Conservation (phyloP, 495 filamentous ascomycete genomes). For the Pyrenula aspistea region DNA sequence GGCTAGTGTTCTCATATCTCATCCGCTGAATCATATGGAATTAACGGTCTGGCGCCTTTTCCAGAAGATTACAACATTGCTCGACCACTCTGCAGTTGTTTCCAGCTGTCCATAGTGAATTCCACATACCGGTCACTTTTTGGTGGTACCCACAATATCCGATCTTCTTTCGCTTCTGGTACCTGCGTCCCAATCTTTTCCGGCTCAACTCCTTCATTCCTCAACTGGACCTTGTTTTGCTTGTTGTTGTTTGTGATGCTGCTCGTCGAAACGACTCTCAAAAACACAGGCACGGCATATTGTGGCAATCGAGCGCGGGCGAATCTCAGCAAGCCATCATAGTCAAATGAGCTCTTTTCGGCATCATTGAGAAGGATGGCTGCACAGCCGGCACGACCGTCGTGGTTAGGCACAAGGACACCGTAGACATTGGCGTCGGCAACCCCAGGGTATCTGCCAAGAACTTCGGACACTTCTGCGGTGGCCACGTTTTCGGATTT, state of each 20-base stretch:
- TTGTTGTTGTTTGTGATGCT: conserved; percentile 73
- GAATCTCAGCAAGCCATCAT: conserved; percentile 36
- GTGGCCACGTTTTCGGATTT: conserved; percentile 78
- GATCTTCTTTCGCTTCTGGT: conserved; percentile 28
- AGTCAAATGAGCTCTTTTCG: conserved; percentile 34
- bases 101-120: conserved; percentile 48
- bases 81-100: conserved; percentile 31
- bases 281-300: conserved; percentile 69
- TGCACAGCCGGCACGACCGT: conserved; percentile 62
- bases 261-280: conserved; percentile 46
- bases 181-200: conserved; percentile 35
- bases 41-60: too few species aligned
- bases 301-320: conserved; percentile 46
- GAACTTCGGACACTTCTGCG: conserved; percentile 57
- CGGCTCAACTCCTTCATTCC: conserved; percentile 60
- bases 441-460: conserved; percentile 54
- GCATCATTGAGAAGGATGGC: conserved; percentile 35
- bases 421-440: conserved; percentile 73
- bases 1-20: too few species aligned
- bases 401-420: conserved; percentile 55
- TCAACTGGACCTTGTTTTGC: conserved; percentile 65
- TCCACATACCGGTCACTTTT: conserved; percentile 41
- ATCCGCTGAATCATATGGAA: too few species aligned
- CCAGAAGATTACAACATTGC: conserved; percentile 41
- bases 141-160: conserved; percentile 42